These are phyloP conservation scores for Stropharia rugosoannulata DNA, from an alignment of 768 basidiomycete genomes.

Conservation along the genomic window DNA sequence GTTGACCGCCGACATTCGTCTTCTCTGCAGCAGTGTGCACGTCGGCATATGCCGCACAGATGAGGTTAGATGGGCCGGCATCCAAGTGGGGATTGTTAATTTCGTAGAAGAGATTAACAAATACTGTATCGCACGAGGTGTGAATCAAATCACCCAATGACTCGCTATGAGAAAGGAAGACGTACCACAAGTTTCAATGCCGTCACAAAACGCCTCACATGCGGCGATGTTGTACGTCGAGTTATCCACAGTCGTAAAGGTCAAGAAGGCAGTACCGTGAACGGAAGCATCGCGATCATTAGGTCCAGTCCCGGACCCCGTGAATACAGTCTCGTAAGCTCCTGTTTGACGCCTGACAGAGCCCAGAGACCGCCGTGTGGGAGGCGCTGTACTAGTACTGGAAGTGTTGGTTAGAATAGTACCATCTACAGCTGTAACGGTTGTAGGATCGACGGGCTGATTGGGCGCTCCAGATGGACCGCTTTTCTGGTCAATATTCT, in stretches of 20 bases:
- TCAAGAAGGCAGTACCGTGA: constrained; percentile 1
- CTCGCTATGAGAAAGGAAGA: constrained; percentile 10
- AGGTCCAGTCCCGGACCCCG: background rate
- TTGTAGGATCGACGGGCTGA: background rate
- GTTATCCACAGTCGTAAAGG: constrained; percentile 1
- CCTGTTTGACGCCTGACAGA: background rate
- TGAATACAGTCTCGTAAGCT: background rate
- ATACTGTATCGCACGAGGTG: constrained; percentile 11
- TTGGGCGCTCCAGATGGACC: background rate
- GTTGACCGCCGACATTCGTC: constrained; percentile 40
- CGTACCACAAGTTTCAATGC: constrained; percentile 1
- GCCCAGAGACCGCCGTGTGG: background rate
- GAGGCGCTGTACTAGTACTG: background rate
- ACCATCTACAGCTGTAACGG: constrained; percentile 1
- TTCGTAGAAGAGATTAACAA: constrained; percentile 37
- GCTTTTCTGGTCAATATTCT: background rate
- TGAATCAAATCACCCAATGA: too few relatives aligned
- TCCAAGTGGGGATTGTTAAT: constrained; percentile 40
- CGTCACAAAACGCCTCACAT: constrained; percentile 2
- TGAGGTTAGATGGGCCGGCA: constrained; percentile 42
- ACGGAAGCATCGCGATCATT: constrained; percentile 2
- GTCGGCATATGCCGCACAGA: constrained; percentile 43
- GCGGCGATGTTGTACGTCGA: constrained; percentile 20
- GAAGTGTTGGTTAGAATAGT: background rate
- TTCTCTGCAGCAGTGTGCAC: constrained; percentile 40